These are phyloP conservation scores for Corchorus olitorius DNA, from an alignment of 345 rosid species.

Conservation along the genomic window DNA sequence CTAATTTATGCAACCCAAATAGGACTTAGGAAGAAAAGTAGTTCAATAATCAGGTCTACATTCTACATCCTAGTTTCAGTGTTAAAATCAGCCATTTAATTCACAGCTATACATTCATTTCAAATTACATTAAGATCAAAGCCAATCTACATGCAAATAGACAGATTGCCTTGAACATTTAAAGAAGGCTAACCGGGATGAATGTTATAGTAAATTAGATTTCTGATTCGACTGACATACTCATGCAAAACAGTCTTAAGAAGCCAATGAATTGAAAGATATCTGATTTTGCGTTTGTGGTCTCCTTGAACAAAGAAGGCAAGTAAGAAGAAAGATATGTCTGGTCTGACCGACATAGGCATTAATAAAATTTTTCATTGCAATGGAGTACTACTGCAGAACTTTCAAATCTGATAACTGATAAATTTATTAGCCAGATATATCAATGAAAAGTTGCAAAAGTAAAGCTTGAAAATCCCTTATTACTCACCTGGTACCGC, in stretches of 20 bases:
- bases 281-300: neutral
- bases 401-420: neutral
- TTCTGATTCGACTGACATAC: neutral
- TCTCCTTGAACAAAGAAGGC: neutral
- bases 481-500: constrained; percentile 48
- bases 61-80: neutral
- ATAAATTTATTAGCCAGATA: neutral
- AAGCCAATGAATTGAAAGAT: neutral
- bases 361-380: neutral
- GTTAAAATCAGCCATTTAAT: neutral
- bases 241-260: neutral
- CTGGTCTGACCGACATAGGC: neutral
- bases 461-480: neutral
- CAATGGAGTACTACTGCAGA: neutral
- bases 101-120: neutral
- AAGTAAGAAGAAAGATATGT: neutral
- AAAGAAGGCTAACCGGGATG: neutral
- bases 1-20: neutral
- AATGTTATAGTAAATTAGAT: neutral
- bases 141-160: neutral
- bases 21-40: neutral
- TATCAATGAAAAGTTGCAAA: neutral
- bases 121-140: neutral
- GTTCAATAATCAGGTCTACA: neutral
- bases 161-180: neutral